Evolutionary conservation across 2,329 filamentous ascomycete species (phyloP).

Genomic region (Hymenoscyphus linearis): DNA sequence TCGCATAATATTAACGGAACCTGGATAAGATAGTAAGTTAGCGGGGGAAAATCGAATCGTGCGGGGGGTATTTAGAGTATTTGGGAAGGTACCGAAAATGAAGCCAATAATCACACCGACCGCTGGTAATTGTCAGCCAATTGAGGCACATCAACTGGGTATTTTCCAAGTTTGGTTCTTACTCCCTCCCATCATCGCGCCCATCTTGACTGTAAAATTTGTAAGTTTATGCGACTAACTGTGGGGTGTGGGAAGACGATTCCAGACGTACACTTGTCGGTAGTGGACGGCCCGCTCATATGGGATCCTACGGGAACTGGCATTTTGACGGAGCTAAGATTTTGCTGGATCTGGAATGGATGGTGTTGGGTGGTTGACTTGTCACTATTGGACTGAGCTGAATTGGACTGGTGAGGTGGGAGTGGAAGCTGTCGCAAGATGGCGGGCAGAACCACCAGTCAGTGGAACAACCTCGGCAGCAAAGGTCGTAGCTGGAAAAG

Average conservation of each 20-base stretch:
- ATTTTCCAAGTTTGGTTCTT: slow-evolving; percentile 40
- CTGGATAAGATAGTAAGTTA: slow-evolving; percentile 39
- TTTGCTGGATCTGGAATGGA: background rate
- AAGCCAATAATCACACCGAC: slow-evolving; percentile 96
- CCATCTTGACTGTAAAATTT: slow-evolving; percentile 78
- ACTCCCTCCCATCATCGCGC: slow-evolving; percentile 98
- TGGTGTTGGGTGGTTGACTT: background rate
- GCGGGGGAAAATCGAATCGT: no score
- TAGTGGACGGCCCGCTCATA: slow-evolving; percentile 56
- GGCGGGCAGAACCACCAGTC: background rate
- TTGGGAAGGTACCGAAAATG: slow-evolving; percentile 69
- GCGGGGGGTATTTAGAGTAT: background rate
- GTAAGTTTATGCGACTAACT: slow-evolving; percentile 26
- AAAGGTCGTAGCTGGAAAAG: no score
- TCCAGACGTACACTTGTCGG: slow-evolving; percentile 60
- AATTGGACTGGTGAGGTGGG: no score
- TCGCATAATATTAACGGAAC: slow-evolving; percentile 89
- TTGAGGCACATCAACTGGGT: background rate
- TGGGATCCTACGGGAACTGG: slow-evolving; percentile 46
- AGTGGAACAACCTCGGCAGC: no score
- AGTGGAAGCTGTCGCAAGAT: background rate
- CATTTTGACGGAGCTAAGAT: slow-evolving; percentile 20
- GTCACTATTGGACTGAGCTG: background rate
- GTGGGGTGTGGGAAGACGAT: background rate
- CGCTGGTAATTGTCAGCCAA: slow-evolving; percentile 48